A percentile compares a stretch with the other conserved stretches of the same genome.
These are phyloP conservation scores for Hypomyces perniciosus DNA, from an alignment of 2,329 filamentous ascomycete species.

Conservation along the genomic window DNA sequence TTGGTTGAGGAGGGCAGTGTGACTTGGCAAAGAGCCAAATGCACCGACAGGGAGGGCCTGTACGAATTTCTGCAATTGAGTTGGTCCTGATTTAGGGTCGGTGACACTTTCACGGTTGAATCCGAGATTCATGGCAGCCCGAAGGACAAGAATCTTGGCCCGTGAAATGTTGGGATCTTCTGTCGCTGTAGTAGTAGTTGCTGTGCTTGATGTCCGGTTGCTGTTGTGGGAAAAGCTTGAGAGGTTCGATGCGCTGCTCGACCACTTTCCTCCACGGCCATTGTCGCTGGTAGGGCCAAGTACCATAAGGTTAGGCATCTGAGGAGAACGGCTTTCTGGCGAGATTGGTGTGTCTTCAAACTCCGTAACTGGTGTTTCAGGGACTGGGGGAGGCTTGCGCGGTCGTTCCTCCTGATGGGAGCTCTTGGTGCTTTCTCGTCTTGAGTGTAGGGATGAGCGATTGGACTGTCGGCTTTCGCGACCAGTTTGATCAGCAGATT, in stretches of 20 bases:
- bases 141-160: slow-evolving; percentile 72
- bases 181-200: slow-evolving; percentile 59
- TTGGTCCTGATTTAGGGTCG: slow-evolving; percentile 39
- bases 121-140: slow-evolving; percentile 79
- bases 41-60: slow-evolving; percentile 68
- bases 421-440: slow-evolving; percentile 48
- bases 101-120: slow-evolving; percentile 57
- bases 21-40: slow-evolving; percentile 68
- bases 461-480: slow-evolving; percentile 46
- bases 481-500: slow-evolving; percentile 44
- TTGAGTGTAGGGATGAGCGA: slow-evolving; percentile 45
- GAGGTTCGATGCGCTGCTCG: slow-evolving; percentile 70
- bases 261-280: slow-evolving; percentile 66
- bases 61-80: slow-evolving; percentile 66
- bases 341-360: slow-evolving; percentile 88
- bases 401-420: slow-evolving; percentile 40
- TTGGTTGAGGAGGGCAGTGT: slow-evolving; percentile 64
- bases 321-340: slow-evolving; percentile 67
- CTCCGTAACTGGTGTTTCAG: slow-evolving; percentile 90
- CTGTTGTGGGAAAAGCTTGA: slow-evolving; percentile 73
- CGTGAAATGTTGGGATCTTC: slow-evolving; percentile 75
- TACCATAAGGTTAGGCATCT: slow-evolving; percentile 81
- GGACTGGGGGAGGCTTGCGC: slow-evolving; percentile 47
- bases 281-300: slow-evolving; percentile 62
- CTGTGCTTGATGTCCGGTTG: slow-evolving; percentile 61